Conservation (phyloP, 2,329 filamentous ascomycete genomes). For the Zarea fungicola region DNA sequence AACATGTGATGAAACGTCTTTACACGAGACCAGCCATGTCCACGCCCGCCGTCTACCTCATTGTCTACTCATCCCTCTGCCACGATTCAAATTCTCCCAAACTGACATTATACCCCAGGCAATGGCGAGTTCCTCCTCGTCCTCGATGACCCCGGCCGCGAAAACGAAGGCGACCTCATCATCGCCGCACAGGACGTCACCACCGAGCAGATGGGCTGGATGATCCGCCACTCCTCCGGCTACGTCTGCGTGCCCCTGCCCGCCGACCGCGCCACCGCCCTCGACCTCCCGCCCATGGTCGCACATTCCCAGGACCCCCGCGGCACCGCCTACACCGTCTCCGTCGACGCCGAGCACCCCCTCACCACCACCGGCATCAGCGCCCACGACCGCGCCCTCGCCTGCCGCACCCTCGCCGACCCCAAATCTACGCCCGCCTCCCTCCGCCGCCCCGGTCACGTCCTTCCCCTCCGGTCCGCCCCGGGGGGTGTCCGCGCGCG, state of each 20-base stretch:
- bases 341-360: conserved; percentile 71
- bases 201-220: conserved; percentile 87
- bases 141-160: conserved; percentile 84
- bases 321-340: conserved; percentile 87
- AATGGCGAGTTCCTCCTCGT: conserved; percentile 92
- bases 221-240: conserved; percentile 86
- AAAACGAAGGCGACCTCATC: conserved; percentile 98
- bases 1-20: no score
- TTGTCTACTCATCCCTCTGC: not conserved
- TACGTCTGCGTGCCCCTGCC: conserved; percentile 85
- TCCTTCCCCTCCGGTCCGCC: conserved; percentile 76
- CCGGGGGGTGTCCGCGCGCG: conserved; percentile 76
- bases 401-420: conserved; percentile 72
- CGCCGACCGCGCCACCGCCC: conserved; percentile 59
- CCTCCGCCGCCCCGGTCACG: conserved; percentile 82
- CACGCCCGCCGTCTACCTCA: no score
- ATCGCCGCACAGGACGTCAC: conserved; percentile 84
- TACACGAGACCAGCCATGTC: no score
- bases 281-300: conserved; percentile 90
- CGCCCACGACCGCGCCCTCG: conserved; percentile 79
- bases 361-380: conserved; percentile 83
- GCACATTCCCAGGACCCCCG: conserved; percentile 68
- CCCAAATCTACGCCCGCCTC: conserved; percentile 48
- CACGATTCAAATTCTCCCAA: no score
- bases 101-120: conserved; percentile 44